Conservation (phyloP, 1,139 yeast genomes). For the Dujonia santamariae region DNA sequence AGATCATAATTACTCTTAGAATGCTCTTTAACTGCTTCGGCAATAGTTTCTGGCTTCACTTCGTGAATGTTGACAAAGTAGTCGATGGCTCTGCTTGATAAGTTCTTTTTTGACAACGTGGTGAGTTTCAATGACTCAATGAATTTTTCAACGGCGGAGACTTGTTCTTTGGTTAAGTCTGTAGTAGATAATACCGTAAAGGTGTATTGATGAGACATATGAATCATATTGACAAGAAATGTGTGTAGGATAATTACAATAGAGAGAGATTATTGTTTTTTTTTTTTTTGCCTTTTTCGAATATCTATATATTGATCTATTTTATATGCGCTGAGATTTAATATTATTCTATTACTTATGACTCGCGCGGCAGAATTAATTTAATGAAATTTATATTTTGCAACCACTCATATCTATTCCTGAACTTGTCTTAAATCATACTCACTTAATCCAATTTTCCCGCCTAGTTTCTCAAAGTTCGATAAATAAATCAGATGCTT, state of each 20-base stretch:
- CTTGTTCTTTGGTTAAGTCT: slow-evolving; percentile 2
- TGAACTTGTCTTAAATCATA: slow-evolving; percentile 40
- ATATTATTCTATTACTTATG: too few species aligned
- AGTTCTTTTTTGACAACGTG: slow-evolving; percentile 6
- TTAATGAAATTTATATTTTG: too few species aligned
- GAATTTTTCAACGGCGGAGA: slow-evolving; percentile 7
- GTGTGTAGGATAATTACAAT: too few species aligned
- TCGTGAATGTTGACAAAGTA: slow-evolving; percentile 9
- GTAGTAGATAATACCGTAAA: slow-evolving; percentile 10
- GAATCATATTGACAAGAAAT: slow-evolving; percentile 2
- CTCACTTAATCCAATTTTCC: slow-evolving; percentile 68
- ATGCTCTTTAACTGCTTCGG: slow-evolving; percentile 9
- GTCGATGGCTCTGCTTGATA: slow-evolving; percentile 14
- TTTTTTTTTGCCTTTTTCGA: too few species aligned
- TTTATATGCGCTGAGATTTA: too few species aligned
- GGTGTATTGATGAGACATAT: slow-evolving; percentile 6
- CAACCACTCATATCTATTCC: too few species aligned
- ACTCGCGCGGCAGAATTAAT: too few species aligned
- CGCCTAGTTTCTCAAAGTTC: slow-evolving; percentile 67
- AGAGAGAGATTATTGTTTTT: too few species aligned
- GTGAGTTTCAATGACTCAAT: slow-evolving; percentile 9
- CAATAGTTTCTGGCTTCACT: slow-evolving; percentile 10
- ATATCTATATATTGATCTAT: too few species aligned
- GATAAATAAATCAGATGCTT: slow-evolving; percentile 56
- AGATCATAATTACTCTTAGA: slow-evolving; percentile 23